These are phyloP conservation scores for Cladophialophora exuberans DNA, from an alignment of 2,329 filamentous ascomycete species.

Conservation along the genomic window DNA sequence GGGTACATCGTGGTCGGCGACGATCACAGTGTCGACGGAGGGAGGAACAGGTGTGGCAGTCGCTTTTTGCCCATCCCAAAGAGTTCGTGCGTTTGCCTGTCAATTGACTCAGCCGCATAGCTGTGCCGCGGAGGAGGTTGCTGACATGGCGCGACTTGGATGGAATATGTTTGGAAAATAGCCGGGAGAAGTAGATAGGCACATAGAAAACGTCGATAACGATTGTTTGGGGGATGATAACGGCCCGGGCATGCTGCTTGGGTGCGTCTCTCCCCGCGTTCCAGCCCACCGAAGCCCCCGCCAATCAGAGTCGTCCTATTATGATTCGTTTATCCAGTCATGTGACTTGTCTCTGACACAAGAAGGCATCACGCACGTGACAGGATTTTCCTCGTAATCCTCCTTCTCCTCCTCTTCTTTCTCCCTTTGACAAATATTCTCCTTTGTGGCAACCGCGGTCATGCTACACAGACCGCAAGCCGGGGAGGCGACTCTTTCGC, in stretches of 20 bases:
- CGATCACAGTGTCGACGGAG: constrained; percentile 28
- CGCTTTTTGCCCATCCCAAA: constrained; percentile 32
- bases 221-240: neutral
- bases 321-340: neutral
- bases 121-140: constrained; percentile 3
- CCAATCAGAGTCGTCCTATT: neutral
- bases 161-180: too few relatives aligned
- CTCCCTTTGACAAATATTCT: too few relatives aligned
- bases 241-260: too few relatives aligned
- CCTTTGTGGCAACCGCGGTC: too few relatives aligned
- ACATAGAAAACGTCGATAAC: neutral
- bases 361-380: too few relatives aligned
- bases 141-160: too few relatives aligned
- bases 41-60: constrained; percentile 32
- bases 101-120: constrained; percentile 13
- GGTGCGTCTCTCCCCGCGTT: too few relatives aligned
- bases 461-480: too few relatives aligned
- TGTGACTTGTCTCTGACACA: neutral
- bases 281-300: too few relatives aligned
- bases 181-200: neutral
- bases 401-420: neutral
- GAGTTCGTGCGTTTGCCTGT: constrained; percentile 30
- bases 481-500: too few relatives aligned
- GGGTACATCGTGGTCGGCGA: constrained; percentile 29
- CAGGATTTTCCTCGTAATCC: neutral